phyloP scores from a whole-genome alignment of 352 stramenopile species.

The Pythium folliculosum region DNA sequence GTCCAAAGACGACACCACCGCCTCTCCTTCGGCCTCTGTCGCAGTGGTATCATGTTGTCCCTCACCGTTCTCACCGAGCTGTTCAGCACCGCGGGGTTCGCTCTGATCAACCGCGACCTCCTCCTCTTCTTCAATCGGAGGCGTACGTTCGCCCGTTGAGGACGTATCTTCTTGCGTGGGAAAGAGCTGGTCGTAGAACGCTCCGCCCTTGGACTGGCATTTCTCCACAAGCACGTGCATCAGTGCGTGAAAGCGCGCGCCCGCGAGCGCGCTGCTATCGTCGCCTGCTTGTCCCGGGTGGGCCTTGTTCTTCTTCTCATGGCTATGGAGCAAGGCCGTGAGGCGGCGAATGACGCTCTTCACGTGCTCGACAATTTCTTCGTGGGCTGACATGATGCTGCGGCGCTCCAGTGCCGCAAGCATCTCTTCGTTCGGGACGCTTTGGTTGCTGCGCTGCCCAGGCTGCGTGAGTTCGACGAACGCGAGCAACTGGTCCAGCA shows the following conservation, averaged over 20 bases:
- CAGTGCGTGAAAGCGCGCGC: constrained; percentile 33
- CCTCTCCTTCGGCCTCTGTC: background rate
- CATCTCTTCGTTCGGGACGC: constrained; percentile 28
- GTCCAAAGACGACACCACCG: background rate
- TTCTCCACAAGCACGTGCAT: constrained; percentile 65
- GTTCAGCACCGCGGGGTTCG: background rate
- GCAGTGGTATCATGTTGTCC: background rate
- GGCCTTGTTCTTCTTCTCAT: constrained; percentile 24
- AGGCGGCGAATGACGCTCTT: constrained; percentile 63
- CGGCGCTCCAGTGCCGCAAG: constrained; percentile 65
- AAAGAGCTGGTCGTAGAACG: constrained; percentile 59
- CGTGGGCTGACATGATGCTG: constrained; percentile 60
- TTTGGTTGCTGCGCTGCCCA: constrained; percentile 23
- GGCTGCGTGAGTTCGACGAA: constrained; percentile 55
- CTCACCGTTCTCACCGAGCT: background rate
- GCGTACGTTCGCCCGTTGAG: constrained; percentile 20
- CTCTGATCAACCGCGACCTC: background rate
- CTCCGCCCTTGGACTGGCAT: constrained; percentile 40
- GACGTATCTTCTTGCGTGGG: constrained; percentile 48
- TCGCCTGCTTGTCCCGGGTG: background rate
- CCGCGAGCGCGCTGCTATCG: constrained; percentile 3
- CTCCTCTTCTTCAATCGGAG: constrained; percentile 18
- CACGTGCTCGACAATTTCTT: constrained; percentile 75
- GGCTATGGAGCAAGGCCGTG: constrained; percentile 35
- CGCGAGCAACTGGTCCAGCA: constrained; percentile 55